Evolutionary conservation across 1,284 basidiomycete genomes (phyloP), one percentile per base, ranked within the genome.

Genomic region (Coriolopsis trogii): DNA sequence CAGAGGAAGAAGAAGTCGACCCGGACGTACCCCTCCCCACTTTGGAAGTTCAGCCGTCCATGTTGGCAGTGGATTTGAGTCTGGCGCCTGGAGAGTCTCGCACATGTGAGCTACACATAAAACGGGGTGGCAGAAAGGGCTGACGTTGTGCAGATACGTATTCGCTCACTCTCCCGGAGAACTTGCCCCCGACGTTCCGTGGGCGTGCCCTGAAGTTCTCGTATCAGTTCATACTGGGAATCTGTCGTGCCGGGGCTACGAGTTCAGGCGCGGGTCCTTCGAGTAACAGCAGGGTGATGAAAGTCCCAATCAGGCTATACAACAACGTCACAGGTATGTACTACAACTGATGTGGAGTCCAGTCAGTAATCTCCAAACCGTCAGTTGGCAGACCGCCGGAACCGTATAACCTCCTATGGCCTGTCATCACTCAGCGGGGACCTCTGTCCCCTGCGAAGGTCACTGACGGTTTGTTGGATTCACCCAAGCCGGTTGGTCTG

Each of bases 141-240:
- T 49, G 34, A 28, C 46, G 36, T 12, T 9, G 49, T 12, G 33
- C 61, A 95, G 93, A 91, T 69, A 85, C 84, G 2, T 96, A 95
- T 67, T 82, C 81, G 0, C 70, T 95, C 3, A 70, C 74, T 2
- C 73, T 98, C 1, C 95, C 96, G 0, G 74, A 83, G 5, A 84
- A 84, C 50, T 75, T 98, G 0, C 96, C 96, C 0, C 96, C 96
- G 0, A 93, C 94, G 0, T 97, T 91, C 73, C 81, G 83, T 34
- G 96, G 96, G 2, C 86, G 88, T 44, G 79, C 87, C 1, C 78
- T 98, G 56, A 81, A 80, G 61, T 95, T 99, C 68, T 87, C 87
- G 8, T 99, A 98, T 67, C 87, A 93, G 60, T 81, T 99, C 10
- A 78, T 91, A 9, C 79, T 98, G 1, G 94, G 95, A 1, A 88